Conservation (phyloP, 2,329 filamentous ascomycete genomes). For the Fusarium sp. region DNA sequence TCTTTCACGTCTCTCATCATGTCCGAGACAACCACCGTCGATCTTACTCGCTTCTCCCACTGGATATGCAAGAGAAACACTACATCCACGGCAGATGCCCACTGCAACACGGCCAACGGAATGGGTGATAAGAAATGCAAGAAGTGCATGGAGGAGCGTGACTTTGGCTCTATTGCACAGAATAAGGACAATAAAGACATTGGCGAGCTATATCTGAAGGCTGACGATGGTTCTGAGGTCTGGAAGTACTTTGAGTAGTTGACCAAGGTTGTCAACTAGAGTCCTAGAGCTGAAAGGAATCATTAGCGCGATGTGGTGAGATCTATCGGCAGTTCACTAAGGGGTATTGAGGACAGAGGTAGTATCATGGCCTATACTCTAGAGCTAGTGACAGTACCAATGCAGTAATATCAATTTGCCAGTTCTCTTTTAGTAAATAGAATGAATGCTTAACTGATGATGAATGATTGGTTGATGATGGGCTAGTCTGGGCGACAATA, state of each 20-base stretch:
- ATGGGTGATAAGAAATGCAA: neutral
- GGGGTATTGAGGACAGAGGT: no score
- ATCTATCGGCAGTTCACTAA: no score
- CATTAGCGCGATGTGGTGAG: no score
- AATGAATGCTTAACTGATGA: no score
- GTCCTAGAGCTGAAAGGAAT: no score
- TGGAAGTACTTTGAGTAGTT: neutral
- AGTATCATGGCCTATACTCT: no score
- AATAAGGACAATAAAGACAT: neutral
- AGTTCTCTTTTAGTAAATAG: no score
- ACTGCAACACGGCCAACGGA: neutral
- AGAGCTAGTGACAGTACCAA: no score
- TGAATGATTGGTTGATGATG: no score
- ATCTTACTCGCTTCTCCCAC: neutral
- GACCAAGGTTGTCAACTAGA: no score
- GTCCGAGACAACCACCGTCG: neutral
- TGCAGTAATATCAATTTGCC: no score
- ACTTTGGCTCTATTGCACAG: neutral
- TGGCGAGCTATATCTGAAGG: accelerated
- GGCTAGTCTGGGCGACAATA: no score
- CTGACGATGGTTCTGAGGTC: neutral
- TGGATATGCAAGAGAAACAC: neutral
- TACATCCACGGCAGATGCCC: accelerated
- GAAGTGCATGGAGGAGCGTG: neutral
- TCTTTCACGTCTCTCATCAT: neutral